Base-by-base conservation (phyloP, 2,329 filamentous ascomycete genomes). In the Nemania sp. region DNA sequence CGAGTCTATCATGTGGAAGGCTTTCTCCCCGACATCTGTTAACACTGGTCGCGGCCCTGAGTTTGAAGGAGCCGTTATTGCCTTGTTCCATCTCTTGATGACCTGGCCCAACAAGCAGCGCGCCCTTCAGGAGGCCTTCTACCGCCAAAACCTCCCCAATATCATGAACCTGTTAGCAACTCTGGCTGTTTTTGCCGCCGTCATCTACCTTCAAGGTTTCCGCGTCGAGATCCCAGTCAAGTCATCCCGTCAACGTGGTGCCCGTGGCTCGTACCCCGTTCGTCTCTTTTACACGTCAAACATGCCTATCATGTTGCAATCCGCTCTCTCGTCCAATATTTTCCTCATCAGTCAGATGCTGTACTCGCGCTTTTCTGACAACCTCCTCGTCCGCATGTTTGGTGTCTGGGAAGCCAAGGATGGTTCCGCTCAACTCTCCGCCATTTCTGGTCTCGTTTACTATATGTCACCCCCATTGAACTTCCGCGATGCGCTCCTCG, bases 271-370 rank as follows among this genome's bases (percentile, higher is more conserved):
- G 47, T 99, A 98, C 89, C 96, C 96, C 78, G 90, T 99, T 82
- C 95, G 97, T 79, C 93, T 99, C 68, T 99, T 99, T 90, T 99
- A 99, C 87, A 99, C 96, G 80, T 98, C 94, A 82, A 99, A 99
- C 92, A 99, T 99, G 97, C 96, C 96, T 80, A 99, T 99, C 85
- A 99, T 99, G 96, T 89, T 99, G 82, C 97, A 99, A 87, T 98
- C 95, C 55, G 96, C 96, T 76, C 90, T 99, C 75, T 97, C 93
- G 74, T 98, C 95, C 88, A 99, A 99, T 88, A 90, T 99, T 84
- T 99, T 99, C 90, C 87, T 99, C 73, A 94, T 99, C 85, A 96
- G 92, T 81, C 96, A 99, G 88, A 98, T 98, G 94, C 90, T 99
- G 74, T 98, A 97, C 90, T 97, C 93, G 71, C 94, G 95, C 82